A percentile compares a stretch with the other conserved stretches of the same genome.
phyloP scores from a whole-genome alignment of 202 grass and related monocot species.

The Digitaria exilis region DNA sequence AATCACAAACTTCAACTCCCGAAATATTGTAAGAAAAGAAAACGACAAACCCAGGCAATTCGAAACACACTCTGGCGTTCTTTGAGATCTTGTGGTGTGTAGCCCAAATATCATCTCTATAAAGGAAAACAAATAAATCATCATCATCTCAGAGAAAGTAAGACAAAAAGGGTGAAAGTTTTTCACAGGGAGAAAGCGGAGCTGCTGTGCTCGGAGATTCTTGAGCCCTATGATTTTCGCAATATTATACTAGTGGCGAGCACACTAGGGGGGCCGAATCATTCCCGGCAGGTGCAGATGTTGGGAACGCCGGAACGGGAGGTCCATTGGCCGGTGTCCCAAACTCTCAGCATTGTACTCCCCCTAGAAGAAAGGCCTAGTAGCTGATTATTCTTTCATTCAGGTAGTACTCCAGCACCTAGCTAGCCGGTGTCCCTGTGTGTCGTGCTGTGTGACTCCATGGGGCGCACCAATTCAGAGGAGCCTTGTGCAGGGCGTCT shows the following conservation, averaged over 20 bases:
- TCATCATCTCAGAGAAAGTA: constrained; percentile 35
- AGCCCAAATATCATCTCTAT: not conserved
- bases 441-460: constrained; percentile 1
- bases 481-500: constrained; percentile 11
- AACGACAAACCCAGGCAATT: too few species aligned
- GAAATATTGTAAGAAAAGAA: too few species aligned
- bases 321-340: not conserved
- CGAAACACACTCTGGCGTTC: not conserved
- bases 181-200: not conserved
- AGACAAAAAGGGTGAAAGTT: constrained; percentile 18
- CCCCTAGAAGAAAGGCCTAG: not conserved
- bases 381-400: constrained; percentile 16
- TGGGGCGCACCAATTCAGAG: not conserved
- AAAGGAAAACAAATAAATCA: not conserved
- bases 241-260: constrained; percentile 51
- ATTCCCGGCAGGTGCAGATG: constrained; percentile 49
- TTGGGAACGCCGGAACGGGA: constrained; percentile 24
- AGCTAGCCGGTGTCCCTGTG: not conserved
- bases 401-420: not conserved
- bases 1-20: not conserved
- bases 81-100: not conserved
- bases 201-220: constrained; percentile 34
- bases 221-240: constrained; percentile 28
- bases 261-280: constrained; percentile 34
- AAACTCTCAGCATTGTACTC: not conserved